Base-by-base conservation (phyloP, 331 rosid genomes). In the Acacia pycnantha region DNA sequence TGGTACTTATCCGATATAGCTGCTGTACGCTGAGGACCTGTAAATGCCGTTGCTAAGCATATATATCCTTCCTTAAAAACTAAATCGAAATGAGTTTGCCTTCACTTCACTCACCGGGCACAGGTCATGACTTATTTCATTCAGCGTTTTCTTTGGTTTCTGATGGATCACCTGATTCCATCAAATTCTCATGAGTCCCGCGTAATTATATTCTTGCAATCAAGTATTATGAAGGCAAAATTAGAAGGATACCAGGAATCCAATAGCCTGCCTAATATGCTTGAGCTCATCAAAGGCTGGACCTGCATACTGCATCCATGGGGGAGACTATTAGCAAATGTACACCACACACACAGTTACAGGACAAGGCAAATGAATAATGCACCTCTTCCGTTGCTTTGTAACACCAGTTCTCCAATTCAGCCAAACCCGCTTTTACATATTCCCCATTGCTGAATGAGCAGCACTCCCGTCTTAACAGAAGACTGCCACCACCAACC, bases 21-120 rank as follows among this genome's bases (percentile, higher is more conserved):
- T 93, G 97, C 77, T 91, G 97, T 77, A 93, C 85, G 83, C 97
- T 93, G 73, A 93, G 97, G 21, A 91, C 97, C 97, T 93, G 89
- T 74, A 76, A 53, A 84, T 53, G 69, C 50, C 4, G 19, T 54
- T 50, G 64, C 62, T 47, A 75, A 81, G 80, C 47, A 78, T 37
- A 37, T 37, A 37, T 37, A 3, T 48, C 53, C 53, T 48, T 80
- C 53, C 5, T 59, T 70, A 51, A 76, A 76, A 86, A 81, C 80
- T 70, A 69, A 77, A 80, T 13, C 47, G 11, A 72, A 79, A 51
- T 27, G 53, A 65, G 56, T 51, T 66, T 13, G 43, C 81, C 51
- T 81, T 54, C 76, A 80, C 61, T 53, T 19, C 76, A 80, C 61
- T 53, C 26, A 93, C 97, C 37, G 97, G 97, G 83, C 97, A 93